Evolutionary conservation across 1,284 basidiomycete genomes (phyloP).

Genomic region (Melampsora larici-populina): DNA sequence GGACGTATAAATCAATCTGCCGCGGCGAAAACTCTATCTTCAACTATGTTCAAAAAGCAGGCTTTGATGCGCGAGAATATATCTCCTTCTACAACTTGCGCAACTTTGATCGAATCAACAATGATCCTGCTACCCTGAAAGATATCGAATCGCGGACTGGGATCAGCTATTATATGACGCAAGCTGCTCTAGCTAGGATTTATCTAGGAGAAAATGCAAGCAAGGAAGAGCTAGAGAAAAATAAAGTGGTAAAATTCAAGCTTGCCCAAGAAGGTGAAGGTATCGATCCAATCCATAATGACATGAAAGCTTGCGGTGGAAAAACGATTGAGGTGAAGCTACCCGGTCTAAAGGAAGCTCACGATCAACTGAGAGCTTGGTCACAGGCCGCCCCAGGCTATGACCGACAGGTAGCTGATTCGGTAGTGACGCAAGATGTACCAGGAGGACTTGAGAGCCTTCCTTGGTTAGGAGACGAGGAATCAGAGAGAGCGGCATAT

Average conservation of each 20-base stretch:
- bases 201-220: constrained; percentile 65
- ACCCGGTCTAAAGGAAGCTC: constrained; percentile 50
- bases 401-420: constrained; percentile 61
- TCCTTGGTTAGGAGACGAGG: constrained; percentile 75
- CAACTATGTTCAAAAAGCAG: constrained; percentile 71
- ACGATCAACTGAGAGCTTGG: constrained; percentile 47
- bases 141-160: constrained; percentile 70
- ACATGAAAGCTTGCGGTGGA: constrained; percentile 42
- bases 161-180: constrained; percentile 75
- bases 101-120: constrained; percentile 85
- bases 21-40: constrained; percentile 81
- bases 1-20: constrained; percentile 74
- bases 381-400: constrained; percentile 46
- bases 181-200: constrained; percentile 77
- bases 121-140: constrained; percentile 64
- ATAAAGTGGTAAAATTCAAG: constrained; percentile 46
- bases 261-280: constrained; percentile 52
- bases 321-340: constrained; percentile 45
- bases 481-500: constrained; percentile 74
- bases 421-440: constrained; percentile 69
- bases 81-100: constrained; percentile 85
- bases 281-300: constrained; percentile 13
- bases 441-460: constrained; percentile 58
- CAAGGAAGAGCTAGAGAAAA: constrained; percentile 56
- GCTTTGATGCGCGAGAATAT: constrained; percentile 73